Evolutionary conservation across 495 filamentous ascomycete genomes (phyloP), one percentile per base, ranked within the genome.

Genomic region (Aspergillus diversus): DNA sequence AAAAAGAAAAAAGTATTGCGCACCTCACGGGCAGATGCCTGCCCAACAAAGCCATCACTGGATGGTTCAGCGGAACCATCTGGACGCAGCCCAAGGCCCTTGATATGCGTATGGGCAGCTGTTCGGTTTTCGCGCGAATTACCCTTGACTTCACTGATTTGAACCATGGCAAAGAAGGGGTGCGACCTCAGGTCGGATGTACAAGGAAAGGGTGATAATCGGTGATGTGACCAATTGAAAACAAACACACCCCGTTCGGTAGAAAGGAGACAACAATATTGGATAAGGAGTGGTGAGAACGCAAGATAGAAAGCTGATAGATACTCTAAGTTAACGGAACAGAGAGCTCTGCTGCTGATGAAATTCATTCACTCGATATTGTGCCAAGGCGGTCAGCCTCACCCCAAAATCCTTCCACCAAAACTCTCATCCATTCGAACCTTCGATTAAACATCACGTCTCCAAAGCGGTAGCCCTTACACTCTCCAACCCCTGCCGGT

Each of bases 91-190:
- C 95, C 95, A 16, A 99, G 83, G 39, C 93, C 93, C 73, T 91
- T 95, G 81, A 99, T 99, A 77, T 99, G 95, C 16, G 95, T 95
- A 76, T 99, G 95, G 61, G 94, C 90, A 39, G 95, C 92, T 31
- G 94, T 99, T 69, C 96, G 87, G 77, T 95, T 93, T 76, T 97
- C 92, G 83, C 95, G 92, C 79, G 89, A 89, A 80, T 92, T 93
- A 81, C 90, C 90, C 81, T 96, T 96, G 69, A 97, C 92, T 82
- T 97, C 94, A 77, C 89, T 93, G 81, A 97, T 96, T 73, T 92
- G 90, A 59, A 97, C 93, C 92, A 96, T 96, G 74, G 58, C 76
- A 66, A 59, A 63, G n/a, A 35, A 66, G 52, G 66, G 61, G 57
- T 69, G 68, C 60, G 69, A 65, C 71, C 68, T 69, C 51, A 57